These are phyloP conservation scores for Phellinidium pouzarii DNA, from an alignment of 1,284 basidiomycete genomes.

Conservation along the genomic window DNA sequence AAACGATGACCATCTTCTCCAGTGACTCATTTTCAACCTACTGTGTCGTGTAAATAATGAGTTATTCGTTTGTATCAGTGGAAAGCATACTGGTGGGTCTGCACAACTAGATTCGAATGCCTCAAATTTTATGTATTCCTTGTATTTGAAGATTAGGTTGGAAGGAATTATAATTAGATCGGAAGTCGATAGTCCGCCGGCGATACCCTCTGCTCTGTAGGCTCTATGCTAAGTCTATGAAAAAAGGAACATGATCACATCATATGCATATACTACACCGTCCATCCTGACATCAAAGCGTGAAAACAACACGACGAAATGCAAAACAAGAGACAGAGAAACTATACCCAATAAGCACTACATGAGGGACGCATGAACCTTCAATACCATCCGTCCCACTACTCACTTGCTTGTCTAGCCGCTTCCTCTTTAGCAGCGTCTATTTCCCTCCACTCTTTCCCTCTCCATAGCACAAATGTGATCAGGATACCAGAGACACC, in stretches of 20 bases:
- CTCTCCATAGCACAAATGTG: conserved; percentile 43
- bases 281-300: background rate
- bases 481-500: conserved; percentile 46
- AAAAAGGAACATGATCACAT: background rate
- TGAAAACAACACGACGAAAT: background rate
- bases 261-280: background rate
- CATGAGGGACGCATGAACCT: background rate
- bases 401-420: background rate
- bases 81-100: no score
- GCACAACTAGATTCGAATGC: no score
- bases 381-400: no score
- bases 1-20: no score
- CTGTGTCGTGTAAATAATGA: background rate
- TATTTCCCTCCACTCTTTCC: conserved; percentile 35
- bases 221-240: background rate
- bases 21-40: no score
- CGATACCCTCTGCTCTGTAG: background rate
- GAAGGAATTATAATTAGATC: background rate
- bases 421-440: conserved; percentile 27
- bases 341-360: background rate
- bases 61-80: no score
- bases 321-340: background rate
- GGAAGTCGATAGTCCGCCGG: background rate
- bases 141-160: no score
- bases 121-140: no score